These are phyloP conservation scores for Aureobasidium mangrovei DNA, from an alignment of 2,329 filamentous ascomycete genomes.

Conservation along the genomic window DNA sequence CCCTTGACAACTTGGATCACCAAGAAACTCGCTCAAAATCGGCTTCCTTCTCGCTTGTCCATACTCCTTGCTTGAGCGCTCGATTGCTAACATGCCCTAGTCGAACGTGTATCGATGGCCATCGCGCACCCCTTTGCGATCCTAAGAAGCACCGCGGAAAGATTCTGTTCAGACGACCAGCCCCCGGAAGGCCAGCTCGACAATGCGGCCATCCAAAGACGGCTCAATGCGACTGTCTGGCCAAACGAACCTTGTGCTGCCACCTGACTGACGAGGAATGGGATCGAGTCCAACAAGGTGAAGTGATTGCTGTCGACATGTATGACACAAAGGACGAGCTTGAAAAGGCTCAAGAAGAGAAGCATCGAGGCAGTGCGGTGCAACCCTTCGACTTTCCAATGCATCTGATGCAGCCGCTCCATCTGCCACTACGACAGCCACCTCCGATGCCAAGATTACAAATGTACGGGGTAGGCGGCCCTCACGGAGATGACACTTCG, in stretches of 20 bases:
- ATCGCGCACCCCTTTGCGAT: slow-evolving; percentile 16
- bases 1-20: too few species aligned
- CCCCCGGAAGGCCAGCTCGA: slow-evolving; percentile 14
- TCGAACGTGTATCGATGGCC: slow-evolving; percentile 14
- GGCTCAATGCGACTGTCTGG: slow-evolving; percentile 14
- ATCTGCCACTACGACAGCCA: too few species aligned
- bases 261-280: slow-evolving; percentile 11
- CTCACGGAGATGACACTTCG: too few species aligned
- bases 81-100: background rate
- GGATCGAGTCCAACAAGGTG: slow-evolving; percentile 8
- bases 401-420: too few species aligned
- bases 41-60: too few species aligned
- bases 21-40: too few species aligned
- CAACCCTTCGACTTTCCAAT: too few species aligned
- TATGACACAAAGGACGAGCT: slow-evolving; percentile 11
- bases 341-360: too few species aligned
- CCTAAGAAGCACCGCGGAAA: slow-evolving; percentile 15
- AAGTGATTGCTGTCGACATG: slow-evolving; percentile 11
- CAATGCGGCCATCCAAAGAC: slow-evolving; percentile 15
- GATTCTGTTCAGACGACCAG: slow-evolving; percentile 14
- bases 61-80: background rate
- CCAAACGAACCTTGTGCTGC: slow-evolving; percentile 13
- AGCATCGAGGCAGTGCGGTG: too few species aligned
- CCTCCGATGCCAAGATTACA: too few species aligned
- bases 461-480: too few species aligned